phyloP scores from a whole-genome alignment of 352 stramenopile species.

The Globisporangium ultimum region DNA sequence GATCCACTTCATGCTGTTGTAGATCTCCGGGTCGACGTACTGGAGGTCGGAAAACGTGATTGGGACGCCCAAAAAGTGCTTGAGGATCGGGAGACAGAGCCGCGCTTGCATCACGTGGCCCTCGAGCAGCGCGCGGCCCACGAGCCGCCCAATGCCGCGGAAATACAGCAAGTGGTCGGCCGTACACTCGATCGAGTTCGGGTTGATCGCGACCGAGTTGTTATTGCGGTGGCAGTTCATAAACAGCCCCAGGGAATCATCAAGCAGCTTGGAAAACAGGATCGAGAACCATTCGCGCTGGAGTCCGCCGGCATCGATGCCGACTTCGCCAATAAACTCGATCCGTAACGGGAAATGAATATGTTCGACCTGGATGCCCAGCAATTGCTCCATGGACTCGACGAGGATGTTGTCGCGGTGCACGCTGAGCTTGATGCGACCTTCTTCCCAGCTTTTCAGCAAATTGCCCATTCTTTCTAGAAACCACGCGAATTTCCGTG shows the following conservation, averaged over 20 bases:
- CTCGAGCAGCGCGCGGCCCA: conserved; percentile 70
- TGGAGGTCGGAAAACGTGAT: conserved; percentile 83
- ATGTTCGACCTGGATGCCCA: conserved; percentile 68
- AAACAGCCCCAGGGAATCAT: conserved; percentile 69
- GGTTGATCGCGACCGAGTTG: conserved; percentile 71
- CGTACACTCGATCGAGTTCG: conserved; percentile 68
- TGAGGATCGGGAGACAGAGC: conserved; percentile 74
- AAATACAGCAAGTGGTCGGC: conserved; percentile 88
- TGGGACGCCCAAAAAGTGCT: conserved; percentile 74
- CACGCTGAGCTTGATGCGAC: conserved; percentile 79
- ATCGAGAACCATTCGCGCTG: conserved; percentile 85
- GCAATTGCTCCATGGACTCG: conserved; percentile 79
- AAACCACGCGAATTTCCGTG: conserved; percentile 84
- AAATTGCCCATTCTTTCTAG: conserved; percentile 65
- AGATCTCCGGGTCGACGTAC: conserved; percentile 76
- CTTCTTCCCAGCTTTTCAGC: conserved; percentile 72
- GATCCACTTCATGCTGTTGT: conserved; percentile 75
- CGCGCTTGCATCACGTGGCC: conserved; percentile 69
- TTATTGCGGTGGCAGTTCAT: conserved; percentile 72
- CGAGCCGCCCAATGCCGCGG: conserved; percentile 60
- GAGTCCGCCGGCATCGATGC: conserved; percentile 72
- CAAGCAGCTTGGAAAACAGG: conserved; percentile 62
- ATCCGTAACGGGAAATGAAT: conserved; percentile 82
- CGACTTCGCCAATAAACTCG: conserved; percentile 82
- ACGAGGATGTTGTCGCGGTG: conserved; percentile 70